These are phyloP conservation scores for Aphanomyces euteiches DNA, from an alignment of 352 stramenopile genomes.

Conservation along the genomic window DNA sequence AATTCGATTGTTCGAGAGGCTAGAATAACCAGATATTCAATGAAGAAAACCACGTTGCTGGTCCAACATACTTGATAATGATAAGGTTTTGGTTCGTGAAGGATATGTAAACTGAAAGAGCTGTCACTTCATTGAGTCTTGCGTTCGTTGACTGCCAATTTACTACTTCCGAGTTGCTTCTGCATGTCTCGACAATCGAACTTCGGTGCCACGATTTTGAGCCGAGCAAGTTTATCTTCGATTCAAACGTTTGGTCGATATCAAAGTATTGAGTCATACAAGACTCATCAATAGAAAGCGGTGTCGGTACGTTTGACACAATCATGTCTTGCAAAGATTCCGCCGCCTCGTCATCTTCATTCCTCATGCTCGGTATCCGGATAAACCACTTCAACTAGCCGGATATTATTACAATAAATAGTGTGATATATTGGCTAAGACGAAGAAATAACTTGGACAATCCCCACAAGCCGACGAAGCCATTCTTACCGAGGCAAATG, in stretches of 20 bases:
- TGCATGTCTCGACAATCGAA: neutral
- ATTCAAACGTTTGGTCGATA: constrained; percentile 3
- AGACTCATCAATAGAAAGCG: neutral
- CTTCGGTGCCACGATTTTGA: neutral
- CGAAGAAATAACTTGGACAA: too few relatives aligned
- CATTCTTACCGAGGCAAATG: too few relatives aligned
- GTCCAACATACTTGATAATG: neutral
- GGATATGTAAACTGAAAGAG: constrained; percentile 13
- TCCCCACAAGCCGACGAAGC: too few relatives aligned
- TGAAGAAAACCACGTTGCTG: neutral
- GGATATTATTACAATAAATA: too few relatives aligned
- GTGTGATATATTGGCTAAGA: too few relatives aligned
- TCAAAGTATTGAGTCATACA: neutral
- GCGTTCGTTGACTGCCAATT: neutral
- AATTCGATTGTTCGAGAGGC: constrained; percentile 37
- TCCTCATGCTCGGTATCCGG: too few relatives aligned
- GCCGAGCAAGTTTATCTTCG: neutral
- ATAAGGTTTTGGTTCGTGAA: constrained; percentile 18
- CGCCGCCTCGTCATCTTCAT: too few relatives aligned
- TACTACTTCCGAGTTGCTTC: neutral
- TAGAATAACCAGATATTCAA: neutral
- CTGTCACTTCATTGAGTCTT: neutral
- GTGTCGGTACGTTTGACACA: neutral
- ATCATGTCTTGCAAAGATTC: constrained; percentile 4
- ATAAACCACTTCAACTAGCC: too few relatives aligned